phyloP scores from a whole-genome alignment of 2,329 filamentous ascomycete species.

The Tolypocladium album region DNA sequence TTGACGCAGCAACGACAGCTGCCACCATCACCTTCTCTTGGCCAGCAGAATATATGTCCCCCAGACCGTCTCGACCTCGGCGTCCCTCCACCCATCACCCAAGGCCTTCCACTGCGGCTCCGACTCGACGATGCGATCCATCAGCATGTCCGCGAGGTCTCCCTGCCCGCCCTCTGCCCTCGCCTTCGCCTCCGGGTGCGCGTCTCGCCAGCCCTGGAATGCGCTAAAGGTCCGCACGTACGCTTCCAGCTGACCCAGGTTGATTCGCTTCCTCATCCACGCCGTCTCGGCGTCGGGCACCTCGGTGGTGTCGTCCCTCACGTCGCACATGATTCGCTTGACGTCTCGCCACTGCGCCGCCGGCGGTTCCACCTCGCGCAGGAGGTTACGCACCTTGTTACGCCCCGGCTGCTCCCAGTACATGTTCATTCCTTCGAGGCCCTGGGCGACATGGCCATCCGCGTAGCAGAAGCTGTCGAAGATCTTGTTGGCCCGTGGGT shows the following conservation, averaged over 20 bases:
- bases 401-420: conserved; percentile 55
- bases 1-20: not conserved
- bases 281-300: conserved; percentile 19
- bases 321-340: conserved; percentile 45
- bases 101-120: conserved; percentile 40
- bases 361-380: conserved; percentile 41
- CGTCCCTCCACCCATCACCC: conserved; percentile 39
- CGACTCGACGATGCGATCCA: conserved; percentile 44
- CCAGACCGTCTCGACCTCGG: conserved; percentile 49
- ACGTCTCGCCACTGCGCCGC: conserved; percentile 39
- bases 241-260: conserved; percentile 46
- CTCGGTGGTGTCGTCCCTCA: conserved; percentile 29
- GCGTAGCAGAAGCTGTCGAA: conserved; percentile 47
- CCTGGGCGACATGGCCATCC: conserved; percentile 29
- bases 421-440: conserved; percentile 37
- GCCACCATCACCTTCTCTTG: conserved; percentile 20
- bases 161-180: conserved; percentile 43
- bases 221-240: conserved; percentile 52
- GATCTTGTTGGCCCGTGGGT: conserved; percentile 38
- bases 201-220: conserved; percentile 47
- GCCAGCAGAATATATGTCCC: conserved; percentile 49
- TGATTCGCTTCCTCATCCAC: conserved; percentile 44
- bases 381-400: conserved; percentile 38
- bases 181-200: conserved; percentile 37
- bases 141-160: conserved; percentile 52